A percentile compares a stretch with the other conserved stretches of the same genome.
These are phyloP conservation scores for Malus sylvestris DNA, from an alignment of 306 rosid genomes.

Conservation along the genomic window DNA sequence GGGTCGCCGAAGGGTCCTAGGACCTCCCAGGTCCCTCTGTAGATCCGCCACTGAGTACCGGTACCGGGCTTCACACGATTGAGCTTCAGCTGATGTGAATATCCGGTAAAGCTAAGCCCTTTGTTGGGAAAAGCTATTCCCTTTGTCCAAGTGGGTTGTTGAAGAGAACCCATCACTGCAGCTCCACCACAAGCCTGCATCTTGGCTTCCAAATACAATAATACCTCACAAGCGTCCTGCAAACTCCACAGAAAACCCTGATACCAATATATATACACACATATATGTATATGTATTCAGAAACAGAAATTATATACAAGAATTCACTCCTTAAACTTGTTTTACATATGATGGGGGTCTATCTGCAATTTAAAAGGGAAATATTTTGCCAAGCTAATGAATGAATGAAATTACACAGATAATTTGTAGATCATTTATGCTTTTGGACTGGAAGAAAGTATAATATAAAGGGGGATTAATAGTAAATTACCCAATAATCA, in stretches of 20 bases:
- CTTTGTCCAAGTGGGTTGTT: constrained; percentile 48
- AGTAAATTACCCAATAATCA: background rate
- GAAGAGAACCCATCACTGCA: constrained; percentile 56
- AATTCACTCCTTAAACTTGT: background rate
- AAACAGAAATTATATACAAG: background rate
- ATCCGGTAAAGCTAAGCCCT: constrained; percentile 24
- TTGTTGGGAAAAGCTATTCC: constrained; percentile 28
- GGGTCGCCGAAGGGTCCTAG: too few relatives aligned
- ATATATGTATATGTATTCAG: background rate
- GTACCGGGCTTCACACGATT: constrained; percentile 32
- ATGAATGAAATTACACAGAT: background rate
- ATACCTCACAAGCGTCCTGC: background rate
- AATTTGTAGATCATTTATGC: background rate
- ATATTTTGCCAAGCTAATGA: background rate
- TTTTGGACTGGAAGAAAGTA: background rate
- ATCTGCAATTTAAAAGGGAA: background rate
- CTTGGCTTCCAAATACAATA: constrained; percentile 6
- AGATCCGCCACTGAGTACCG: too few relatives aligned
- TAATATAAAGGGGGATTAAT: background rate
- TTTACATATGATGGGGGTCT: background rate
- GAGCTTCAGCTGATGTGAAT: constrained; percentile 28
- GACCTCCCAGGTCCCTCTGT: too few relatives aligned
- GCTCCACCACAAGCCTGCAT: constrained; percentile 58
- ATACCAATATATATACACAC: background rate
- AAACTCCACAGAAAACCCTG: background rate